Evolutionary conservation across 225 moss, liverwort and hornwort species (phyloP), one percentile per base, ranked within the genome.

Genomic region (Sphagnum contortum): DNA sequence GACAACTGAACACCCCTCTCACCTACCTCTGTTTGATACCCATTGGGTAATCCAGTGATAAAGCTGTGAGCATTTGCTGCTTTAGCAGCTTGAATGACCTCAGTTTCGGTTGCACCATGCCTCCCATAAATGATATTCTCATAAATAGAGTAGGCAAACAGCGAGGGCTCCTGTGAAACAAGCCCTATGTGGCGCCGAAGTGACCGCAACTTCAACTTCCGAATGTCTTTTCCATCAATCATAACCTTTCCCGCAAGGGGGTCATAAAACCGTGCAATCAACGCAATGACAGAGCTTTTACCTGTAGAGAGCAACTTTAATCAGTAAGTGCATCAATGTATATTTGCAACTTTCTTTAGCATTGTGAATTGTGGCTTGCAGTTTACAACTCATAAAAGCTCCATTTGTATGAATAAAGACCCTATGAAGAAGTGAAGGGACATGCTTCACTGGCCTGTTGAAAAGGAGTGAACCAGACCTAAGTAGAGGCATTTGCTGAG

Each of bases 141-240:
- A 65, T 85, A 81, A 59, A 85, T 85, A 46, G 81, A 69, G 63
- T 81, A 78, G 54, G 84, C 78, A 65, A 85, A 85, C 58, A 85
- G 64, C 62, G 81, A 78, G 14, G 84, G 84, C 59, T 85, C 84
- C 59, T 85, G 84, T 59, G 84, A 74, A 9, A 85, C 84, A 48
- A 85, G 84, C 64, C 84, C 84, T 64, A 85, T 85, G 50, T 85
- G 81, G 49, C 76, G 84, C 48, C 84, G 84, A 48, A 85, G 71
- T 50, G 84, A 81, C 66, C 78, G 71, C 72, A 85, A 68, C 71
- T 76, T 81, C 60, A 85, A 5, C 49, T 12, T 78, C 29, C 78
- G 68, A 10, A 85, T 66, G 5, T 85, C 84, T 69, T 12, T 68
- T 55, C 78, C 84, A 66, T 85, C 84, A 50, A 85, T 74, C 49